Percentiles rank a stretch among this genome's conserved stretches.
Conservation (phyloP, 768 basidiomycete species). For the Mycena vitilis region DNA sequence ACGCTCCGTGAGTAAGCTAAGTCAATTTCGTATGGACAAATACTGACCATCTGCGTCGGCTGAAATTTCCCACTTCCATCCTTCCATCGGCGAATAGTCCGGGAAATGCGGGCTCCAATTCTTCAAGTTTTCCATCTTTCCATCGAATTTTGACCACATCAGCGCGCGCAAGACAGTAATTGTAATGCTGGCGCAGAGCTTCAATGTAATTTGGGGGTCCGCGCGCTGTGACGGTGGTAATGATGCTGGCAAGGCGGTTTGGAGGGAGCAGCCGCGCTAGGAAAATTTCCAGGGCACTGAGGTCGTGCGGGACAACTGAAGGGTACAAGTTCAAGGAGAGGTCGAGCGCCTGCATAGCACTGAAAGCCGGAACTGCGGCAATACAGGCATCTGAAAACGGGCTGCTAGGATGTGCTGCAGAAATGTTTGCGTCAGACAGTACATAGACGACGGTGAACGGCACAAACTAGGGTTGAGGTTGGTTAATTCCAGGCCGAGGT, state of each 20-base stretch:
- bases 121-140: constrained; percentile 11
- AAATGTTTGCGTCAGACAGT: neutral
- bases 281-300: constrained; percentile 15
- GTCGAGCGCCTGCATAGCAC: constrained; percentile 10
- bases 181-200: constrained; percentile 12
- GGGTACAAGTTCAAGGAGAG: constrained; percentile 18
- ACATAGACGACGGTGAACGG: neutral
- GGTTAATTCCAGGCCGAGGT: constrained; percentile 19
- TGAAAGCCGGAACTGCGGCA: constrained; percentile 14
- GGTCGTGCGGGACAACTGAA: constrained; percentile 14
- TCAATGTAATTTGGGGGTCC: constrained; percentile 10
- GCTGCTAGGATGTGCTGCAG: neutral
- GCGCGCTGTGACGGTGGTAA: constrained; percentile 9
- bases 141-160: constrained; percentile 17
- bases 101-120: constrained; percentile 1
- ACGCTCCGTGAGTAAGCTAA: neutral
- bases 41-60: constrained; percentile 8
- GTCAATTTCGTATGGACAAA: neutral
- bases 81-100: constrained; percentile 12
- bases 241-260: constrained; percentile 9
- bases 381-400: constrained; percentile 8
- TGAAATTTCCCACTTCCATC: constrained; percentile 23
- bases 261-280: constrained; percentile 5
- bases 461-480: constrained; percentile 24
- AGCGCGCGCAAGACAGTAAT: constrained; percentile 15